These are phyloP conservation scores for Davidsoniella neocaledoniae DNA, from an alignment of 2,329 filamentous ascomycete species.

Conservation along the genomic window DNA sequence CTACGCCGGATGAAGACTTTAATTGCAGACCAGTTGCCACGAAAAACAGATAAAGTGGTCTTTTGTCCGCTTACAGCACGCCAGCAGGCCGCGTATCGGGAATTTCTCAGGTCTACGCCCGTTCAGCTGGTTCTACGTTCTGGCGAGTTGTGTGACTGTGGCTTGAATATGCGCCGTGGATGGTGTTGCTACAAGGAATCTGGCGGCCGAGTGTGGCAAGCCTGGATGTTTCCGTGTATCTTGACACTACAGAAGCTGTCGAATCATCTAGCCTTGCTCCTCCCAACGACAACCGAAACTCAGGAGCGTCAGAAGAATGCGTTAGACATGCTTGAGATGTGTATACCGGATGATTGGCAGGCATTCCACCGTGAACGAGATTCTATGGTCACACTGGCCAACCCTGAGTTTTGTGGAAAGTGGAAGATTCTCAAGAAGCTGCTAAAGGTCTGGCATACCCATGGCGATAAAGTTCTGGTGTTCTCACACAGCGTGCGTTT, in stretches of 20 bases:
- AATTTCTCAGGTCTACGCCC: constrained; percentile 40
- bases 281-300: constrained; percentile 48
- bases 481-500: constrained; percentile 87
- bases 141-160: constrained; percentile 42
- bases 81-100: constrained; percentile 70
- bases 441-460: constrained; percentile 74
- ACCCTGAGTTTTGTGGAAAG: constrained; percentile 88
- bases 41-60: constrained; percentile 85
- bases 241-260: constrained; percentile 70
- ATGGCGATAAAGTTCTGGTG: constrained; percentile 85
- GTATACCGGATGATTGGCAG: constrained; percentile 59
- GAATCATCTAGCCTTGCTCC: constrained; percentile 79
- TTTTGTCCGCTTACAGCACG: constrained; percentile 80
- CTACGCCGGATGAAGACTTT: constrained; percentile 82
- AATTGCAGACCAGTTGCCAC: constrained; percentile 82
- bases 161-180: constrained; percentile 48
- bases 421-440: constrained; percentile 84
- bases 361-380: constrained; percentile 54
- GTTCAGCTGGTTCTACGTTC: constrained; percentile 52
- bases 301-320: constrained; percentile 64
- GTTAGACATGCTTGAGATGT: constrained; percentile 49
- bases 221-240: constrained; percentile 72
- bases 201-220: constrained; percentile 51
- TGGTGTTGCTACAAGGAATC: constrained; percentile 57
- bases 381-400: constrained; percentile 62